Conservation (phyloP, 805 yeast genomes). For the Alloascoidea africana region DNA sequence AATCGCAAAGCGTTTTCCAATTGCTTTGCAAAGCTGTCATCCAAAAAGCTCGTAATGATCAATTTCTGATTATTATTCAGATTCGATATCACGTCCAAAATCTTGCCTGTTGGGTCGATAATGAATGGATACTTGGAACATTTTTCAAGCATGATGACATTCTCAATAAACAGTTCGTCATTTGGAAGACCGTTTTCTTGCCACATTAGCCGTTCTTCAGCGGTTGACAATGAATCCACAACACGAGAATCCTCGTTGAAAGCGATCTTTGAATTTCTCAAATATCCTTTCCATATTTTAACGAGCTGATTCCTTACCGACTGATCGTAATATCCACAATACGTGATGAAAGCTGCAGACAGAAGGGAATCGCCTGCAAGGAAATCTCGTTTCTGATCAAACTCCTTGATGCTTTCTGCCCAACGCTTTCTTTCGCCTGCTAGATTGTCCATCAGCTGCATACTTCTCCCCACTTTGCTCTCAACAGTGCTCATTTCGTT, state of each 20-base stretch:
- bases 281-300: slow-evolving; percentile 20
- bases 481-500: slow-evolving; percentile 51
- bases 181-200: slow-evolving; percentile 32
- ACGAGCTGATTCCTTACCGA: slow-evolving; percentile 23
- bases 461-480: slow-evolving; percentile 44
- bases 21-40: slow-evolving; percentile 46
- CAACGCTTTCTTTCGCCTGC: slow-evolving; percentile 61
- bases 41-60: slow-evolving; percentile 54
- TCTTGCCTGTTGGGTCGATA: slow-evolving; percentile 54
- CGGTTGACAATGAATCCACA: slow-evolving; percentile 22
- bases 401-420: slow-evolving; percentile 41
- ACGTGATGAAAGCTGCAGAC: slow-evolving; percentile 44
- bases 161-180: slow-evolving; percentile 51
- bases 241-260: slow-evolving; percentile 22
- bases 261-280: slow-evolving; percentile 22
- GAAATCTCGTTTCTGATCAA: slow-evolving; percentile 25
- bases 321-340: slow-evolving; percentile 45
- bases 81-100: slow-evolving; percentile 25
- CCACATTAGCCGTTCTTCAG: slow-evolving; percentile 34
- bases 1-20: slow-evolving; percentile 72
- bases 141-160: slow-evolving; percentile 35
- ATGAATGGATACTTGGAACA: slow-evolving; percentile 34
- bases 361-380: slow-evolving; percentile 55
- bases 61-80: slow-evolving; percentile 11
- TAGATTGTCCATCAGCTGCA: slow-evolving; percentile 43